phyloP scores from a whole-genome alignment of 2,329 filamentous ascomycete species.

The Colletotrichum eleusines region DNA sequence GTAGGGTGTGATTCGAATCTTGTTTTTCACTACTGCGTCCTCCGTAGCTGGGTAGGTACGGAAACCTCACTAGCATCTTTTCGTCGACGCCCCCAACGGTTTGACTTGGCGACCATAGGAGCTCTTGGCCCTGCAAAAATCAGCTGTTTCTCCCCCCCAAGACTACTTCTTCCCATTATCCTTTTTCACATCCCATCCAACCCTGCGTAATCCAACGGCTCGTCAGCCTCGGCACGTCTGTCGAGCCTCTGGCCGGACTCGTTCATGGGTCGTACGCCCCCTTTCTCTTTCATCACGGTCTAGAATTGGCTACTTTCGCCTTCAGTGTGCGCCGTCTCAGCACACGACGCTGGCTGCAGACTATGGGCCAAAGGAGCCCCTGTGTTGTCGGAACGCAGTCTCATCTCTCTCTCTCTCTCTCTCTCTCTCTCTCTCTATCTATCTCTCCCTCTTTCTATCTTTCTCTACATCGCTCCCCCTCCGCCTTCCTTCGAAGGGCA shows the following conservation, averaged over 20 bases:
- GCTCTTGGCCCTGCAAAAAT: constrained; percentile 41
- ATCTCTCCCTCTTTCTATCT: too few relatives aligned
- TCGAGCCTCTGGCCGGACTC: neutral
- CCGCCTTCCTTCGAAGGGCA: neutral
- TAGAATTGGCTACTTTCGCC: constrained; percentile 21
- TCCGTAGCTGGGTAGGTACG: too few relatives aligned
- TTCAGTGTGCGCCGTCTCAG: constrained; percentile 28
- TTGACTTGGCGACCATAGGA: constrained; percentile 40
- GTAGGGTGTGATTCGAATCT: neutral
- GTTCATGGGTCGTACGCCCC: neutral
- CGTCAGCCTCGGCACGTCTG: neutral
- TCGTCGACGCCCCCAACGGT: neutral
- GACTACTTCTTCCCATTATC: constrained; percentile 18
- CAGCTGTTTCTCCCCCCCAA: constrained; percentile 30
- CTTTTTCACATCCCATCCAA: constrained; percentile 13
- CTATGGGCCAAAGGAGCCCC: neutral
- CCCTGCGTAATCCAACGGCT: constrained; percentile 18
- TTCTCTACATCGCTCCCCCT: too few relatives aligned
- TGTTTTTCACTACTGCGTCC: neutral
- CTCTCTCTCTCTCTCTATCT: neutral
- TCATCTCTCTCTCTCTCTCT: too few relatives aligned
- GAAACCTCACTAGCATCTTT: too few relatives aligned
- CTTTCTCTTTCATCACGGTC: constrained; percentile 1
- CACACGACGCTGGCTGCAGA: constrained; percentile 12
- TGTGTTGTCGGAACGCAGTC: constrained; percentile 25